phyloP scores from a whole-genome alignment of 179 eudicot genomes.

The Silene vulgaris region DNA sequence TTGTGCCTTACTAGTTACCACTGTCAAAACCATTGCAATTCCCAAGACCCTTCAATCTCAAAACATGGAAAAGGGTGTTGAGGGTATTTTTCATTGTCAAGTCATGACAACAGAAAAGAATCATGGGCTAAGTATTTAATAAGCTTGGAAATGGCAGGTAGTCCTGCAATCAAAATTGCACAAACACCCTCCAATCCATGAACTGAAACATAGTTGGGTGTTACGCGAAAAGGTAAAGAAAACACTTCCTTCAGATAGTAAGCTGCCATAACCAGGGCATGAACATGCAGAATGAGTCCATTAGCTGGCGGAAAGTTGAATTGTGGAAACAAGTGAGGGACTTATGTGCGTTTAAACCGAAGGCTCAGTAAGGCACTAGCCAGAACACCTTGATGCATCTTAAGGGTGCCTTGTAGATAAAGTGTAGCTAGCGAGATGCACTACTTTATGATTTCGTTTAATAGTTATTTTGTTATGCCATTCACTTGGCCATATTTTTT shows the following conservation, averaged over 20 bases:
- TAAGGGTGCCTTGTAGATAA: background rate
- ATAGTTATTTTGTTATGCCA: background rate
- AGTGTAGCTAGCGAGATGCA: background rate
- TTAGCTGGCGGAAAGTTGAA: background rate
- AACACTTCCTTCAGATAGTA: background rate
- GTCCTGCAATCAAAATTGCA: background rate
- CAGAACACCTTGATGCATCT: background rate
- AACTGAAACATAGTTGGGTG: background rate
- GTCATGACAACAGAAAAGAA: constrained; percentile 2
- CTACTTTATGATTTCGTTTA: background rate
- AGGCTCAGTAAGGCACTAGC: background rate
- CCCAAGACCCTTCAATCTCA: background rate
- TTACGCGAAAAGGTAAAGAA: background rate
- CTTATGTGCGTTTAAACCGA: background rate
- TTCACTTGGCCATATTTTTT: background rate
- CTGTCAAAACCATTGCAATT: background rate
- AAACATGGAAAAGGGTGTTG: background rate
- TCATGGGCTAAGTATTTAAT: background rate
- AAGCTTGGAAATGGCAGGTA: background rate
- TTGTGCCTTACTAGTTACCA: background rate
- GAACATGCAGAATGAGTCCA: background rate
- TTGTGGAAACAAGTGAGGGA: background rate
- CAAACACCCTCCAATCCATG: background rate
- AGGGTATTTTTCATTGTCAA: background rate
- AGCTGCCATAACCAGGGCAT: constrained; percentile 4